Base-by-base conservation (phyloP, 2,329 filamentous ascomycete genomes). In the Penicillium sclerotiorum region DNA sequence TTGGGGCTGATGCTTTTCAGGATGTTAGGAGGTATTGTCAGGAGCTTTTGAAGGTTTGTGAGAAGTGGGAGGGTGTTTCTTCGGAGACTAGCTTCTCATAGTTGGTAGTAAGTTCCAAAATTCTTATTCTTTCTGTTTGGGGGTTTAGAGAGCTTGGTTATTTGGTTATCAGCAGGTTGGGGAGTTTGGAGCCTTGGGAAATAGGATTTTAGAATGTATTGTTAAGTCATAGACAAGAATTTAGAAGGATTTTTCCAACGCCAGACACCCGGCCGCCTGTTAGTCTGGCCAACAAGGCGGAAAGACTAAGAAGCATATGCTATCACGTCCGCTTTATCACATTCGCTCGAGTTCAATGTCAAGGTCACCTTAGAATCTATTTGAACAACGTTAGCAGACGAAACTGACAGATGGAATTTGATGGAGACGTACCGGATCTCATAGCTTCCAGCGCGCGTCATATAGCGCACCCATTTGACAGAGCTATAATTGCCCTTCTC, bases 401-500 rank as follows among this genome's bases (percentile, higher is more conserved):
- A 17, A 36, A 20, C 5, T 12, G 8, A 21, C 8, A 15, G 27
- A 17, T 15, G 33, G 8, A 33, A 12, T 11, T 9, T 11, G 33
- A n/a, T 13, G n/a, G 33, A 38, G 8, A 11, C 68, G 36, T 70
- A 95, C 87, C 91, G 81, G 69, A 99, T 96, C 76, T 99, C 94
- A 73, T 99, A 99, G 72, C 91, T 96, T 22, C 94, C 94, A 13
- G 93, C 94, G 59, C 93, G 85, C 15, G 94, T 99, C 94, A 99
- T 97, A 73, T 99, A 99, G 62, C 94, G 80, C 62, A 99, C 94
- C 94, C 94, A 99, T 74, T 99, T 99, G 41, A 99, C 94, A 67
- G 91, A 96, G 56, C 89, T 95, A 71, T 99, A 99, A 73, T 97
- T 97, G 73, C 84, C 94, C 85, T 99, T 99, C 77, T 99, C 94